Percentiles rank a stretch among this genome's conserved stretches.
phyloP scores from a whole-genome alignment of 768 basidiomycete species.

The Termitomyces sp. region DNA sequence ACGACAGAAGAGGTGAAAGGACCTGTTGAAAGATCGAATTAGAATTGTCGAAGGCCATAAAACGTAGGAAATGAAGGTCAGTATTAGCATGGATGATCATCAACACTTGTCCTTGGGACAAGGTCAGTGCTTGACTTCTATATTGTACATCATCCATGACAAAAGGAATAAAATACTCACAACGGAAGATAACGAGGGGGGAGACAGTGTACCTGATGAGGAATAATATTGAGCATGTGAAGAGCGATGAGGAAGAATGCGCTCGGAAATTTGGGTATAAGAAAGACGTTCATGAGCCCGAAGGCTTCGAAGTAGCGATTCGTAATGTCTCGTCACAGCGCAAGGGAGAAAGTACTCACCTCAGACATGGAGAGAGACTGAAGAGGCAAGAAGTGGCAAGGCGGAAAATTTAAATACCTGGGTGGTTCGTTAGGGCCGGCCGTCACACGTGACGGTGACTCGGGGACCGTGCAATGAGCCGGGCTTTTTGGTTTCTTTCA shows the following conservation, averaged over 20 bases:
- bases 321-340: slow-evolving; percentile 59
- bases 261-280: slow-evolving; percentile 94
- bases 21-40: background rate
- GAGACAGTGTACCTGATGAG: background rate
- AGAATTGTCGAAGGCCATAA: background rate
- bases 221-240: slow-evolving; percentile 5
- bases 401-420: slow-evolving; percentile 3
- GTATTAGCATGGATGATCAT: slow-evolving; percentile 91
- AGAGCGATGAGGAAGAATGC: slow-evolving; percentile 9
- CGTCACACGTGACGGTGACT: slow-evolving; percentile 5
- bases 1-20: background rate
- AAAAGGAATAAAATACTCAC: slow-evolving; percentile 22
- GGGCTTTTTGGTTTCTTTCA: slow-evolving; percentile 21
- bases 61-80: slow-evolving; percentile 31
- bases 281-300: slow-evolving; percentile 58
- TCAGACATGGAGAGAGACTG: slow-evolving; percentile 13
- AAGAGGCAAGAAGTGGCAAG: slow-evolving; percentile 5
- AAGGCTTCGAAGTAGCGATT: slow-evolving; percentile 87
- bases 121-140: slow-evolving; percentile 91
- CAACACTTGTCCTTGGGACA: slow-evolving; percentile 67
- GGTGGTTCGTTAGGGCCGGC: slow-evolving; percentile 30
- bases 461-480: background rate
- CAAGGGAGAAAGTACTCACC: slow-evolving; percentile 25
- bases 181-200: background rate
- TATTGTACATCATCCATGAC: slow-evolving; percentile 52